Evolutionary conservation across 768 basidiomycete genomes (phyloP).

Genomic region (Leccinellum albellum): DNA sequence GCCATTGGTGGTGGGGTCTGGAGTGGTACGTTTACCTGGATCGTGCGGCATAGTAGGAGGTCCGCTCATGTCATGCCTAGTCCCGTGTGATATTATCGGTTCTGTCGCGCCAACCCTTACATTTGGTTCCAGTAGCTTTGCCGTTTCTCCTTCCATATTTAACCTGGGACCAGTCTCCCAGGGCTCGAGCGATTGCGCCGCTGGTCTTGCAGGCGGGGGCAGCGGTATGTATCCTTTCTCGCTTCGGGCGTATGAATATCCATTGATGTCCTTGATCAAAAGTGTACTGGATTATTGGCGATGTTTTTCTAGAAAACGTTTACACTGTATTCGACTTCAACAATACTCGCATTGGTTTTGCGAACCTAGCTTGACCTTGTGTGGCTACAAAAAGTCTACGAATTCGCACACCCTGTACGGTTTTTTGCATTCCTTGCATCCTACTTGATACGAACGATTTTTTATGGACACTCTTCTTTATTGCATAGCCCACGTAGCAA

Average conservation of each 20-base stretch:
- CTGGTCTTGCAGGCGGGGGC: conserved; percentile 33
- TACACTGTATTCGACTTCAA: conserved; percentile 31
- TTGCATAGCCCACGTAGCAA: background rate
- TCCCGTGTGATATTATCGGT: conserved; percentile 31
- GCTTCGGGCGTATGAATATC: background rate
- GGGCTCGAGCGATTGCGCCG: conserved; percentile 35
- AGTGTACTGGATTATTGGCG: conserved; percentile 34
- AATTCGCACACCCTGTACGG: background rate
- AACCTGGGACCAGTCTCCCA: conserved; percentile 39
- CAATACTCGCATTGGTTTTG: conserved; percentile 40
- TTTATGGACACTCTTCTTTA: background rate
- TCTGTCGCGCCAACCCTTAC: conserved; percentile 32
- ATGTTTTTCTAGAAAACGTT: conserved; percentile 33
- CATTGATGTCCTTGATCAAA: background rate
- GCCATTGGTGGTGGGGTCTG: conserved; percentile 34
- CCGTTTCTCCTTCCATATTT: conserved; percentile 34
- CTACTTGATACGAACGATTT: background rate
- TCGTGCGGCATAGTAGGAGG: no score
- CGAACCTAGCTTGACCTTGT: conserved; percentile 26
- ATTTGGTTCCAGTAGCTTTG: conserved; percentile 38
- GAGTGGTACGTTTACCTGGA: conserved; percentile 24
- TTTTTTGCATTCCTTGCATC: background rate
- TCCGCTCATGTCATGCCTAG: conserved; percentile 11
- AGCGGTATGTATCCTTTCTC: conserved; percentile 8
- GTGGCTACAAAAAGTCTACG: background rate